These are phyloP conservation scores for Rhypophila decipiens DNA, from an alignment of 495 filamentous ascomycete genomes.

Conservation along the genomic window DNA sequence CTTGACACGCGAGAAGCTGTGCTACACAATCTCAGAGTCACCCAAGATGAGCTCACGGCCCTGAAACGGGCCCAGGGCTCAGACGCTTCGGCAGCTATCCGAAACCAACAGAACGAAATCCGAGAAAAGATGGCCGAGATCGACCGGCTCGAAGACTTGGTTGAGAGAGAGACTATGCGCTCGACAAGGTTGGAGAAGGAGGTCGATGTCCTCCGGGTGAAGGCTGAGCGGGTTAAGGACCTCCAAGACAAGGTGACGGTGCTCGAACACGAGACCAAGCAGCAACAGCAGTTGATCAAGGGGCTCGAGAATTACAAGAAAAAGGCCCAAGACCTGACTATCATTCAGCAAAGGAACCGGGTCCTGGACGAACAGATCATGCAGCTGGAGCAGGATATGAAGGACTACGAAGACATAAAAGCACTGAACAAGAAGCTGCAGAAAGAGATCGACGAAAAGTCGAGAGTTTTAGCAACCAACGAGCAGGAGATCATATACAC, in stretches of 20 bases:
- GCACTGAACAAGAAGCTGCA: slow-evolving; percentile 52
- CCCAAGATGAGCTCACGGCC: slow-evolving; percentile 25
- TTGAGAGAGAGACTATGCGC: slow-evolving; percentile 27
- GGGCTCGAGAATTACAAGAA: slow-evolving; percentile 66
- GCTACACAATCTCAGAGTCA: slow-evolving; percentile 16
- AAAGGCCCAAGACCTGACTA: slow-evolving; percentile 58
- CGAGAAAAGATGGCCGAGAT: slow-evolving; percentile 31
- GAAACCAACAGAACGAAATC: slow-evolving; percentile 36
- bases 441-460: slow-evolving; percentile 32
- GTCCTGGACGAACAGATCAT: slow-evolving; percentile 34
- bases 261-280: slow-evolving; percentile 64
- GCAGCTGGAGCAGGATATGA: slow-evolving; percentile 62
- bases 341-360: slow-evolving; percentile 39
- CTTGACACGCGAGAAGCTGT: slow-evolving; percentile 23
- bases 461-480: slow-evolving; percentile 26
- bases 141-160: slow-evolving; percentile 29
- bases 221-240: slow-evolving; percentile 35
- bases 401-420: slow-evolving; percentile 52
- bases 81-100: slow-evolving; percentile 20
- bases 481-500: slow-evolving; percentile 39
- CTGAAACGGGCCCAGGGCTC: slow-evolving; percentile 21
- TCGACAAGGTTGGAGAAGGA: slow-evolving; percentile 34
- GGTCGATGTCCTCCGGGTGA: slow-evolving; percentile 37
- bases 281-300: slow-evolving; percentile 75
- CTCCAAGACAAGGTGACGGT: slow-evolving; percentile 53